Evolutionary conservation across 768 basidiomycete species (phyloP), one percentile per base, ranked within the genome.

Genomic region (Podaxis sp.): DNA sequence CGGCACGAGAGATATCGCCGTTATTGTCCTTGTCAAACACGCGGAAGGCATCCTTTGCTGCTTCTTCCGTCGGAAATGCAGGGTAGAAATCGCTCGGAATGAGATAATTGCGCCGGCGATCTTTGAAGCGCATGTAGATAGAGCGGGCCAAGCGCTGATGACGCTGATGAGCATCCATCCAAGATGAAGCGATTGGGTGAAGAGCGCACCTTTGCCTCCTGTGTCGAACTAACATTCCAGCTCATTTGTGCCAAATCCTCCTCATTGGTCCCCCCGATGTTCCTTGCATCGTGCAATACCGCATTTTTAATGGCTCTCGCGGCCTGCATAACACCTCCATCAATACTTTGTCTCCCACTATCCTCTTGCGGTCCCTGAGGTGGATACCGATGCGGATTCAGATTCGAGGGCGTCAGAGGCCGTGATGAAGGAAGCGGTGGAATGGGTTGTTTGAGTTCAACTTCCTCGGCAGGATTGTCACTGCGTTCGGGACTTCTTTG

Each of bases 1-100:
- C 90, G n/a, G 82, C 76, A 38, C 85, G 83, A 13, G 87, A 85
- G 58, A 91, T 77, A 68, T 93, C 90, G 6, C 88, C 88, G 63
- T 92, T 90, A 67, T 82, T 79, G 69, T 93, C 91, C 65, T 77
- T 81, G 72, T 91, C 89, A 66, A 91, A 89, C 42, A 91, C 81
- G 52, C 81, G 80, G 77, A 93, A 93, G 1, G 90, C 91, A 10
- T 77, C 77, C 61, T 83, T 76, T 13, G 89, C 87, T 21, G 79
- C 79, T 47, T 74, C 79, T 10, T 74, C 70, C n/a, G 80, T 80
- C 16, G 78, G 66, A 67, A 89, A 93, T 10, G 86, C 90, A 5
- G 87, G 85, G 59, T 80, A 77, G 67, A 93, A 89, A 70, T 92
- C 91, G 18, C 77, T 72, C n/a, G 88, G 78, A 42, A 86, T 66